phyloP scores from a whole-genome alignment of 345 rosid species.

The Euphorbia pulcherrima region DNA sequence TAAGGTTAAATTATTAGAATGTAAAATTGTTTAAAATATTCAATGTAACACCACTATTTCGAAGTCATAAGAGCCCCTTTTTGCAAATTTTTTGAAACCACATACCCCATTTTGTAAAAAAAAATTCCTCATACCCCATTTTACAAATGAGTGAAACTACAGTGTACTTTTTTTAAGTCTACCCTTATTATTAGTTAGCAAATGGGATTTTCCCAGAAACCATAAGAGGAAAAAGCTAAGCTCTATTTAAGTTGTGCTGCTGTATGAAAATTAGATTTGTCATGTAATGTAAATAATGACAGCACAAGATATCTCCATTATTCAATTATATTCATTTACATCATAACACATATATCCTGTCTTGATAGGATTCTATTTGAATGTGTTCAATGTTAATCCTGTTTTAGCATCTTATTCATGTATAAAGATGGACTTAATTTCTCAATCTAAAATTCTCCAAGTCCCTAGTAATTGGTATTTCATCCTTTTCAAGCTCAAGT shows the following conservation, averaged over 20 bases:
- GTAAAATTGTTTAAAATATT: too few relatives aligned
- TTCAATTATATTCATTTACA: slow-evolving; percentile 1
- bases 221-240: slow-evolving; percentile 21
- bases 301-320: slow-evolving; percentile 2
- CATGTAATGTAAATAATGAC: slow-evolving; percentile 16
- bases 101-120: too few relatives aligned
- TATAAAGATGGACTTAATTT: background rate
- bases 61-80: too few relatives aligned
- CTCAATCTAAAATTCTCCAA: background rate
- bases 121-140: too few relatives aligned
- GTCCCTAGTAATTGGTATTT: background rate
- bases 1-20: too few relatives aligned
- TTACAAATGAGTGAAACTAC: too few relatives aligned
- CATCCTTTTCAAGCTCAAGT: background rate
- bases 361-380: background rate
- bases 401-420: background rate
- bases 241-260: slow-evolving; percentile 9
- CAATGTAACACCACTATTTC: too few relatives aligned
- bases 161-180: too few relatives aligned
- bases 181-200: slow-evolving; percentile 43
- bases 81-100: too few relatives aligned
- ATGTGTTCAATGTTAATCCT: background rate
- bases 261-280: background rate
- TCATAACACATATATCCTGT: background rate
- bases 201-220: background rate